Base-by-base conservation (phyloP, 2,329 filamentous ascomycete genomes). In the Taxawa tesnikishii region DNA sequence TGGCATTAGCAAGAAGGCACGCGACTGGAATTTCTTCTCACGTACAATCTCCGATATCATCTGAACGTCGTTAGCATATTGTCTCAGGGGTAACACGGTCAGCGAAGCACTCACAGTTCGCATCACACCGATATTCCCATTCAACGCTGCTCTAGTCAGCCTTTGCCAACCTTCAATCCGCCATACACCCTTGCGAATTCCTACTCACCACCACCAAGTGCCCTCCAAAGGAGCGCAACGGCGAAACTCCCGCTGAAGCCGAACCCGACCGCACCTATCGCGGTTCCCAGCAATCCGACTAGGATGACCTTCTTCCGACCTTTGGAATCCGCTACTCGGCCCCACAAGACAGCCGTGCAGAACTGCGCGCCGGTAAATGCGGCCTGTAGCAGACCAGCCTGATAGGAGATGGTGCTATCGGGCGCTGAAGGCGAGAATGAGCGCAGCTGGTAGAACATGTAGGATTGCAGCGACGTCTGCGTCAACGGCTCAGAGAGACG, bases 361-460 rank as follows among this genome's bases (percentile, higher is more conserved):
- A 88, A 88, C 51, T 94, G 84, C 0, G 80, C 78, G 0, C 76
- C 79, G 0, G 81, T 87, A 50, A 93, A 93, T 24, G 75, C 76
- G 9, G 79, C 83, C 29, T 82, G 75, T 15, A 93, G 62, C 3
- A 92, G 59, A 24, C 84, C 84, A 1, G 81, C 80, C 51, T 90
- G 83, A 13, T 69, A 67, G 0, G 84, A 73, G 42, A 93, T 85
- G 2, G 70, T 74, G 2, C 67, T 67, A 33, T 76, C 68, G 3
- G 68, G 58, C 13, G 68, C 53, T 14, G 56, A 63, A 3, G 65
- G 64, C 5, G 42, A 38, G 45, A 93, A 88, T 37, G 78, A 88
- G 44, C 74, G 75, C n/a, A 94, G 70, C 53, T 90, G 83, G 55
- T 88, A 92, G 58, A 83, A 92, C 64, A 92, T 75, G 55, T 92